Conservation (phyloP, 176 grass and related monocot genomes). For the Lolium perenne region DNA sequence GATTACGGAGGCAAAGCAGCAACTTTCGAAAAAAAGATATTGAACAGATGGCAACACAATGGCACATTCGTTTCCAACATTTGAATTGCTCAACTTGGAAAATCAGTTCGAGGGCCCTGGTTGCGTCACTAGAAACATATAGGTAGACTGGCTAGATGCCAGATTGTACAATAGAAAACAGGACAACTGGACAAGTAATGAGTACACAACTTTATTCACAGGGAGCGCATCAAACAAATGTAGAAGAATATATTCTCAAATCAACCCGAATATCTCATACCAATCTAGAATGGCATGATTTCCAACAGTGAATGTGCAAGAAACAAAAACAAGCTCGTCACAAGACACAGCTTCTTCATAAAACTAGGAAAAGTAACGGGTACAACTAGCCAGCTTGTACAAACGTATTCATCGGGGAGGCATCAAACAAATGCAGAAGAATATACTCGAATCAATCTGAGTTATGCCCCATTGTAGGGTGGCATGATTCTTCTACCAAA, state of each 20-base stretch:
- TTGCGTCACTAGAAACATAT: neutral
- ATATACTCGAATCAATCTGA: neutral
- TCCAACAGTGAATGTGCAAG: neutral
- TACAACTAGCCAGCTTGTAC: too few species aligned
- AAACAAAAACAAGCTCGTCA: neutral
- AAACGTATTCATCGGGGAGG: neutral
- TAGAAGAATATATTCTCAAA: constrained; percentile 12
- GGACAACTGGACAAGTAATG: constrained; percentile 1
- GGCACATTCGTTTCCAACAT: neutral
- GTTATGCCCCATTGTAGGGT: neutral
- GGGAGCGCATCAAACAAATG: neutral
- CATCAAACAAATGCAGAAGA: neutral
- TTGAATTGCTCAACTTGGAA: neutral
- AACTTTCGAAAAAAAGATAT: neutral
- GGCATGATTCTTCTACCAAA: neutral
- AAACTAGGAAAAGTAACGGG: neutral
- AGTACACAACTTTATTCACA: neutral
- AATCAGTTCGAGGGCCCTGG: neutral
- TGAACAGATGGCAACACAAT: neutral
- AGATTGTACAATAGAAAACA: neutral
- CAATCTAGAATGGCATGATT: neutral
- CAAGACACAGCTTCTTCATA: neutral
- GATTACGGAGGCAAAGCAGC: neutral
- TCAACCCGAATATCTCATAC: neutral
- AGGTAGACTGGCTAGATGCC: neutral